phyloP scores from a whole-genome alignment of 345 rosid genomes.

The Capsella bursapastoris region DNA sequence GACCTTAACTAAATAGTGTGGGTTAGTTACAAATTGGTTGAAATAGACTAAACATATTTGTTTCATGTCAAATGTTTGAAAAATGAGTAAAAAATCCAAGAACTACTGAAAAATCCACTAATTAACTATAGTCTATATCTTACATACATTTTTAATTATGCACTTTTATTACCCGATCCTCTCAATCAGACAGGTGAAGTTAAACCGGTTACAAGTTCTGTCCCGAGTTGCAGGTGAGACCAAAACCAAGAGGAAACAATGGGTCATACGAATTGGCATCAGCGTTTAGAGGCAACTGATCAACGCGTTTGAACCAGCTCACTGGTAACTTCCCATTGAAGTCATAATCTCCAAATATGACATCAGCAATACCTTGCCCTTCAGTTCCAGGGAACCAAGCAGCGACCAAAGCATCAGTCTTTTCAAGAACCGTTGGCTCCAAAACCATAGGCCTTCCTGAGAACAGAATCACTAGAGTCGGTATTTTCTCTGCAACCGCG shows the following conservation, averaged over 20 bases:
- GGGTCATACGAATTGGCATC: slow-evolving; percentile 55
- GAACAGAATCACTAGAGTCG: slow-evolving; percentile 65
- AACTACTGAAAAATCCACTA: not conserved
- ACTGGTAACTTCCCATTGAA: slow-evolving; percentile 71
- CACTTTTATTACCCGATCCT: not conserved
- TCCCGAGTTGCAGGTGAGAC: slow-evolving; percentile 33
- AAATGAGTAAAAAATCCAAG: not conserved
- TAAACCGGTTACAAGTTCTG: slow-evolving; percentile 4
- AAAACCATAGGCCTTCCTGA: slow-evolving; percentile 80
- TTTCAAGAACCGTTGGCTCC: slow-evolving; percentile 61
- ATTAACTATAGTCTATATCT: no score
- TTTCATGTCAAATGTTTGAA: not conserved
- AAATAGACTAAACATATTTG: not conserved
- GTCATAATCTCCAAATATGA: slow-evolving; percentile 67
- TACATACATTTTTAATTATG: not conserved
- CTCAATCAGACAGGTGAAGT: slow-evolving; percentile 6
- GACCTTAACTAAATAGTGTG: not conserved
- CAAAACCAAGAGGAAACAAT: slow-evolving; percentile 69
- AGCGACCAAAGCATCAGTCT: slow-evolving; percentile 69
- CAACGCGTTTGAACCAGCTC: slow-evolving; percentile 66
- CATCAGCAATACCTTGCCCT: slow-evolving; percentile 71
- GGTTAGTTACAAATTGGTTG: not conserved
- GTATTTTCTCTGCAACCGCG: slow-evolving; percentile 59
- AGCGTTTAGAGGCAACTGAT: slow-evolving; percentile 42
- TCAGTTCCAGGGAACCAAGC: slow-evolving; percentile 95